Percentiles rank a stretch among this genome's conserved stretches.
Conservation (phyloP, 257 asterid genomes). For the Sherardia arvensis region DNA sequence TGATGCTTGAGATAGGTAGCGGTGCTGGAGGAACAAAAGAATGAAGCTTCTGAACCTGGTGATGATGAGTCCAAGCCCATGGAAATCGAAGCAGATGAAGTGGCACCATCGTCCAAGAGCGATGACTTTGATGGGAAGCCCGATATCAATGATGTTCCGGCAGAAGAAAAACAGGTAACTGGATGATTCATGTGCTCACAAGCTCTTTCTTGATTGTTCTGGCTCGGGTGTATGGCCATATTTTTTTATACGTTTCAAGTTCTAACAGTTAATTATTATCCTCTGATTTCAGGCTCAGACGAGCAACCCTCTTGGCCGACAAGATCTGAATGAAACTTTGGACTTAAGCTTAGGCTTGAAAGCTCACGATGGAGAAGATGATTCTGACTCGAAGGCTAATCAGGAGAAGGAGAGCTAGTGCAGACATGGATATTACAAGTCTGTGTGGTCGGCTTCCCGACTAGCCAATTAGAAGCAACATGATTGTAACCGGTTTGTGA, state of each 20-base stretch:
- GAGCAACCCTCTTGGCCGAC: conserved; percentile 33
- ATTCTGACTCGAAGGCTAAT: conserved; percentile 28
- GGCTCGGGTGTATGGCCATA: background rate
- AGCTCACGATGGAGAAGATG: conserved; percentile 36
- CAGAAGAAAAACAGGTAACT: conserved; percentile 58
- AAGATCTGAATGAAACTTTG: conserved; percentile 70
- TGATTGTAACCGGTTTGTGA: background rate
- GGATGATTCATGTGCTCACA: background rate
- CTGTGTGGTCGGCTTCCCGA: background rate
- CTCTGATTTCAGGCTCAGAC: conserved; percentile 30
- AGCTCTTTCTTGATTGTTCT: background rate
- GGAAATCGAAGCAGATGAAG: conserved; percentile 31
- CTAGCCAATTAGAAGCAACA: background rate
- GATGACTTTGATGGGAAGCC: conserved; percentile 72
- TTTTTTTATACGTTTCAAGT: background rate
- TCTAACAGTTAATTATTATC: conserved; percentile 7
- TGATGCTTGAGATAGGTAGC: conserved; percentile 36
- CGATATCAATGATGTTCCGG: conserved; percentile 73
- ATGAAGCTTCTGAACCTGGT: conserved; percentile 48
- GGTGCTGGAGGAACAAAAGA: conserved; percentile 74
- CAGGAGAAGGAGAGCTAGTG: conserved; percentile 22
- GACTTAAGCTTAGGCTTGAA: conserved; percentile 77
- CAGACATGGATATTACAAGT: conserved; percentile 1
- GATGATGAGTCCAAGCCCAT: conserved; percentile 58
- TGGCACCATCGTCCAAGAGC: conserved; percentile 35